Conservation (phyloP, 352 stramenopile species). For the Pythium scleroteichum region DNA sequence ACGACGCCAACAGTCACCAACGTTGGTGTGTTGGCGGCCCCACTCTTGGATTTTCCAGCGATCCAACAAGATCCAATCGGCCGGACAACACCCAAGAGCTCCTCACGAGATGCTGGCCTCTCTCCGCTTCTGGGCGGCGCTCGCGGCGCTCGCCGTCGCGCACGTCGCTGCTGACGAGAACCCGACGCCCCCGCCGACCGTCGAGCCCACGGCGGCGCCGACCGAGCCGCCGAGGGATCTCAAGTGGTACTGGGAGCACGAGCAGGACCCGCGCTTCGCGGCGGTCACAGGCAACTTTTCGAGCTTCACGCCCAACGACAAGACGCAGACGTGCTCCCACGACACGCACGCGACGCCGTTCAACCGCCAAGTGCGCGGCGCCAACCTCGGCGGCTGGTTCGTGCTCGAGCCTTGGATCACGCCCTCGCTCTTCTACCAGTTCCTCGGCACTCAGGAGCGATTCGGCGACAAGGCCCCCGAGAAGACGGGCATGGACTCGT, state of each 20-base stretch:
- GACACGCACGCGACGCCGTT: slow-evolving; percentile 71
- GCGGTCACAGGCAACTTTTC: slow-evolving; percentile 48
- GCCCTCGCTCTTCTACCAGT: slow-evolving; percentile 95
- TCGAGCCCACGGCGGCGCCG: neutral
- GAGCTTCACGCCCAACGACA: slow-evolving; percentile 58
- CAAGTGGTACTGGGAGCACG: slow-evolving; percentile 73
- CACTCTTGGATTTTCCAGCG: neutral
- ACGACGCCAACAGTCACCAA: slow-evolving; percentile 3
- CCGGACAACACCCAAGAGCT: neutral
- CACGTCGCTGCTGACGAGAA: slow-evolving; percentile 1
- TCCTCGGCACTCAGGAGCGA: slow-evolving; percentile 80
- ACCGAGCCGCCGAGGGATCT: slow-evolving; percentile 35
- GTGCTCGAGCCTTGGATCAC: slow-evolving; percentile 97
- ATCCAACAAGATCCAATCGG: neutral
- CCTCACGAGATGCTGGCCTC: slow-evolving; percentile 2
- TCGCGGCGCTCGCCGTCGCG: slow-evolving; percentile 9
- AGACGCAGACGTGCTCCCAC: slow-evolving; percentile 64
- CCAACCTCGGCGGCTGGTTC: slow-evolving; percentile 94
- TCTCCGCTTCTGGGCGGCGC: slow-evolving; percentile 1
- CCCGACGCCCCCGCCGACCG: neutral
- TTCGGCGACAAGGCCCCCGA: slow-evolving; percentile 74
- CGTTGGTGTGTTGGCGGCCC: neutral
- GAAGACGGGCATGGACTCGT: slow-evolving; percentile 91
- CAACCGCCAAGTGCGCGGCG: slow-evolving; percentile 86
- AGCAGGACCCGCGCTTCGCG: slow-evolving; percentile 46